A percentile compares a stretch with the other conserved stretches of the same genome.
Conservation (phyloP, 169 alveolate genomes). For the Cryptosporidium sp. region DNA sequence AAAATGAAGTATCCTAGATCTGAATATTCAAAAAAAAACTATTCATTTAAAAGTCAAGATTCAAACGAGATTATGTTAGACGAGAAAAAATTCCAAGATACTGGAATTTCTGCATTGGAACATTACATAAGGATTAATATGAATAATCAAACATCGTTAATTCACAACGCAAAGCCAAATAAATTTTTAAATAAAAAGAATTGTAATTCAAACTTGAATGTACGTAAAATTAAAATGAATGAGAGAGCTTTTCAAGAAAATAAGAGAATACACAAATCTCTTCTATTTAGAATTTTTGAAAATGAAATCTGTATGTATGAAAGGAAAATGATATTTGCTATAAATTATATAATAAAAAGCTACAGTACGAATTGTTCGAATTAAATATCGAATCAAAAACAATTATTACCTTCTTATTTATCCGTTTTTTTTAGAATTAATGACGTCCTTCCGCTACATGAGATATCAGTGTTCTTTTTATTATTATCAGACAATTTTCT, state of each 20-base stretch:
- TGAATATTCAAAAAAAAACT: not conserved
- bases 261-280: not conserved
- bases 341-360: not conserved
- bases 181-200: not conserved
- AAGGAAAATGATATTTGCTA: not conserved
- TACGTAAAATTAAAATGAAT: not conserved
- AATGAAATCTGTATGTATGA: not conserved
- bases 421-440: not conserved
- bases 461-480: not conserved
- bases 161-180: not conserved
- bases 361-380: not conserved
- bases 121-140: not conserved
- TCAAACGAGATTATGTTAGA: not conserved
- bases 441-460: not conserved
- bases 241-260: not conserved
- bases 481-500: not conserved
- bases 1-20: conserved; percentile 9
- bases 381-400: not conserved
- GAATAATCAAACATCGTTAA: not conserved
- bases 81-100: not conserved
- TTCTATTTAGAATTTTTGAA: conserved; percentile 1
- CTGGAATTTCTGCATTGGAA: conserved; percentile 21
- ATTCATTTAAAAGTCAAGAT: not conserved
- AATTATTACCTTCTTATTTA: not conserved
- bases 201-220: not conserved